Evolutionary conservation across 2,329 filamentous ascomycete species (phyloP), one percentile per base, ranked within the genome.

Genomic region (Colletotrichum theobromicola): DNA sequence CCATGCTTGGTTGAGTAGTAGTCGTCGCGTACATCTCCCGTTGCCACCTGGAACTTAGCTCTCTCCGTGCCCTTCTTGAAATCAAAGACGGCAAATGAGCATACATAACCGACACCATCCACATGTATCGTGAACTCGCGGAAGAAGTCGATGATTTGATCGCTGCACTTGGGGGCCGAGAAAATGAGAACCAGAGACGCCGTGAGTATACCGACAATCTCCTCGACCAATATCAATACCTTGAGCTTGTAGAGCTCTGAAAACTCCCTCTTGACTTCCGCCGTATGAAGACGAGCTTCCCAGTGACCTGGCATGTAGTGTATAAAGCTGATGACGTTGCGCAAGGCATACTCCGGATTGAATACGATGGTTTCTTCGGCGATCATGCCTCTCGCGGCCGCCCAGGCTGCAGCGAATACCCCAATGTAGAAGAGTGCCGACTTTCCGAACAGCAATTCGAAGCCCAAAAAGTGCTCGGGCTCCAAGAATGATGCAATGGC

Each of bases 111-210:
- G 42, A 99, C 90, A 0, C 97, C 97, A 80, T 99, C 97, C 18
- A 99, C 96, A 79, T 99, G 96, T 26, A 99, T 93, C 0, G 97
- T 98, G 79, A 98, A 98, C 82, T 99, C 97, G 50, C 97, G 93
- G 87, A 99, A 98, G 84, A 99, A 99, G 84, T 99, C 97, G 73
- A 98, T 93, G 76, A 99, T 93, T 74, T 96, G 94, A 78, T 98
- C 96, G 81, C 94, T 96, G 83, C 94, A 97, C 78, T 93, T 94
- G 1, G 96, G 95, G 37, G 98, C 88, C 75, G 94, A 96, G 81
- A 94, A 93, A 85, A 96, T 94, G 15, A 99, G 90, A 55, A 99
- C 90, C 79, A 98, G 93, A 1, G 97, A 97, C 0, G 96, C 98
- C 72, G 98, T 93, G 69, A 98, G 90, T 82, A 99, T 97, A 80